Conservation (phyloP, 169 alveolate genomes). For the Plasmodium berghei region DNA sequence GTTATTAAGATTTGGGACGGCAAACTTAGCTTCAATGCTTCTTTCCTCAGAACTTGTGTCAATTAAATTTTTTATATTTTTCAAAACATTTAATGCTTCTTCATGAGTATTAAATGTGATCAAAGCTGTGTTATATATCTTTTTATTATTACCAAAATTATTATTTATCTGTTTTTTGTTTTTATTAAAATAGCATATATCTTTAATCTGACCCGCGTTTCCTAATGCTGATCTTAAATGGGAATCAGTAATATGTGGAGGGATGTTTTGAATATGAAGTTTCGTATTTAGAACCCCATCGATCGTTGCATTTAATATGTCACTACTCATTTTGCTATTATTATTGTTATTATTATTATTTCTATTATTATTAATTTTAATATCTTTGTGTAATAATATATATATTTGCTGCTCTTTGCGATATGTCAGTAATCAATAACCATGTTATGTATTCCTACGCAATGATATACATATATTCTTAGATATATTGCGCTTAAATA, state of each 20-base stretch:
- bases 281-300: slow-evolving; percentile 51
- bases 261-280: slow-evolving; percentile 62
- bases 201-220: slow-evolving; percentile 57
- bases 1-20: slow-evolving; percentile 65
- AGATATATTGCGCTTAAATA: no score
- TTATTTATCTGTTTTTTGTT: slow-evolving; percentile 50
- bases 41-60: slow-evolving; percentile 54
- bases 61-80: slow-evolving; percentile 39
- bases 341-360: background rate
- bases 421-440: no score
- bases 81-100: slow-evolving; percentile 68
- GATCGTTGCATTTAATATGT: slow-evolving; percentile 51
- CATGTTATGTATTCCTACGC: no score
- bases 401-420: no score
- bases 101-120: slow-evolving; percentile 66
- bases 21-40: slow-evolving; percentile 64
- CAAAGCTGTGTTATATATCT: slow-evolving; percentile 51
- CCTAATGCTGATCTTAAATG: slow-evolving; percentile 65
- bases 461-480: no score
- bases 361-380: no score
- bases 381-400: no score
- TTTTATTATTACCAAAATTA: slow-evolving; percentile 34
- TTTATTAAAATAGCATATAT: slow-evolving; percentile 68
- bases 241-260: slow-evolving; percentile 57
- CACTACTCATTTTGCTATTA: slow-evolving; percentile 39